phyloP scores from a whole-genome alignment of 768 basidiomycete genomes.

The Rossbeevera mucosa region DNA sequence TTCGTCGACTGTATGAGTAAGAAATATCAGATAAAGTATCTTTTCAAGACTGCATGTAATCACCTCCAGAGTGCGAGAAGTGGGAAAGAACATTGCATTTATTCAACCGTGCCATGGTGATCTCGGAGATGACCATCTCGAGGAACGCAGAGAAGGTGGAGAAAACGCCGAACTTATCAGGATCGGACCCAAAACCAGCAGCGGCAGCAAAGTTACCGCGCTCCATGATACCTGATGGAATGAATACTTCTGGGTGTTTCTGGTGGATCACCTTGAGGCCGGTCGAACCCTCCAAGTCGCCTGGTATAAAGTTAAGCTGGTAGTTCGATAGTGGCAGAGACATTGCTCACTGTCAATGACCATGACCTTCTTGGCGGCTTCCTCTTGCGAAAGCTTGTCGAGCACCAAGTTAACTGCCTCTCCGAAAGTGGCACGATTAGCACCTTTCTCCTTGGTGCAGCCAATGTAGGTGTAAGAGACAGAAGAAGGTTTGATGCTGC shows the following conservation, averaged over 20 bases:
- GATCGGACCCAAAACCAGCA: conserved; percentile 81
- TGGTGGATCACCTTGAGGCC: conserved; percentile 85
- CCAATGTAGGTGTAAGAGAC: conserved; percentile 63
- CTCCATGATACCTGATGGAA: conserved; percentile 85
- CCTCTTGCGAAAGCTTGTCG: conserved; percentile 69
- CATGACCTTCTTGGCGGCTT: conserved; percentile 75
- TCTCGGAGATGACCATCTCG: conserved; percentile 85
- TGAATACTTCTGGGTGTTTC: conserved; percentile 84
- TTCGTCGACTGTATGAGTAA: conserved; percentile 51
- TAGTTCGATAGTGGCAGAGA: background rate
- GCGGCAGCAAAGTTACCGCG: conserved; percentile 80
- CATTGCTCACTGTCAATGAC: conserved; percentile 70
- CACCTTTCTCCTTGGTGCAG: conserved; percentile 67
- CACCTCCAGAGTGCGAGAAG: conserved; percentile 86
- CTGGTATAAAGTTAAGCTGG: conserved; percentile 30
- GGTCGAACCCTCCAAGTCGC: conserved; percentile 85
- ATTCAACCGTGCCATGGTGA: conserved; percentile 91
- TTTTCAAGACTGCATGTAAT: conserved; percentile 17
- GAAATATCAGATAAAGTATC: background rate
- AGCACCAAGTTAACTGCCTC: conserved; percentile 79
- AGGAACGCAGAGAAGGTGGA: conserved; percentile 90
- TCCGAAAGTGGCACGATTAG: conserved; percentile 80
- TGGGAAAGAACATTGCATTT: conserved; percentile 84
- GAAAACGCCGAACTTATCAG: conserved; percentile 81
- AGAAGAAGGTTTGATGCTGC: conserved; percentile 55